Evolutionary conservation across 352 stramenopile species (phyloP).

Genomic region (Phytophthora tentaculata): DNA sequence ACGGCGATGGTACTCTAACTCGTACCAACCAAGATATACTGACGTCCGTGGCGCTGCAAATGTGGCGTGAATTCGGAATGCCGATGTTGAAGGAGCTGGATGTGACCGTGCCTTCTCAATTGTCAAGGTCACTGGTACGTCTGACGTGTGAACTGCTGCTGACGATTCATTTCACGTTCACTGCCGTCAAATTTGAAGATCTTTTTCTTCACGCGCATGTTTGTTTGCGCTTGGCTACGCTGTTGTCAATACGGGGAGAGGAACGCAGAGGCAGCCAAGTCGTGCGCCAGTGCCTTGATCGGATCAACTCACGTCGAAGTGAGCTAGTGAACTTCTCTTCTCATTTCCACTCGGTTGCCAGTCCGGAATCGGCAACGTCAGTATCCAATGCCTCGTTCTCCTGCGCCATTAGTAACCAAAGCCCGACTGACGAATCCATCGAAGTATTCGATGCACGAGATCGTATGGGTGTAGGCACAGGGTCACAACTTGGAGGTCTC

Average conservation of each 20-base stretch:
- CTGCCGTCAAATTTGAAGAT: conserved; percentile 53
- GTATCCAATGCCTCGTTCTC: conserved; percentile 40
- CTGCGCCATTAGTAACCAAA: conserved; percentile 37
- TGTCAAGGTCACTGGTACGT: conserved; percentile 25
- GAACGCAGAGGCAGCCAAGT: conserved; percentile 42
- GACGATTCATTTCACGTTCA: conserved; percentile 50
- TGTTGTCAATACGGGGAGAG: conserved; percentile 42
- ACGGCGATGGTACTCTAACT: conserved; percentile 27
- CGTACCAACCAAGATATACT: conserved; percentile 43
- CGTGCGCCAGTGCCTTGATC: conserved; percentile 41
- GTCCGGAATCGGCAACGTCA: not conserved
- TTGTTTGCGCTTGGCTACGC: conserved; percentile 41
- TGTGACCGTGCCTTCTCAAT: conserved; percentile 13
- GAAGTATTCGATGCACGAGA: conserved; percentile 27
- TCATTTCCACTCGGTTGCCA: conserved; percentile 36
- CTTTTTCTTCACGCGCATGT: conserved; percentile 55
- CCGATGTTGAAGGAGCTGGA: conserved; percentile 49
- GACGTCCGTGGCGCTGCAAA: conserved; percentile 36
- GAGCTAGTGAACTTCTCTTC: conserved; percentile 39
- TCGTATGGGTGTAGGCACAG: conserved; percentile 58
- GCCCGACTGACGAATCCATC: not conserved
- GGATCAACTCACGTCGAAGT: conserved; percentile 49
- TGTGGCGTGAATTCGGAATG: conserved; percentile 46
- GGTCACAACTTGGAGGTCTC: conserved; percentile 56
- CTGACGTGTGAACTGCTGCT: conserved; percentile 45